These are phyloP conservation scores for Pluteus cervinus DNA, from an alignment of 768 basidiomycete species.

Conservation along the genomic window DNA sequence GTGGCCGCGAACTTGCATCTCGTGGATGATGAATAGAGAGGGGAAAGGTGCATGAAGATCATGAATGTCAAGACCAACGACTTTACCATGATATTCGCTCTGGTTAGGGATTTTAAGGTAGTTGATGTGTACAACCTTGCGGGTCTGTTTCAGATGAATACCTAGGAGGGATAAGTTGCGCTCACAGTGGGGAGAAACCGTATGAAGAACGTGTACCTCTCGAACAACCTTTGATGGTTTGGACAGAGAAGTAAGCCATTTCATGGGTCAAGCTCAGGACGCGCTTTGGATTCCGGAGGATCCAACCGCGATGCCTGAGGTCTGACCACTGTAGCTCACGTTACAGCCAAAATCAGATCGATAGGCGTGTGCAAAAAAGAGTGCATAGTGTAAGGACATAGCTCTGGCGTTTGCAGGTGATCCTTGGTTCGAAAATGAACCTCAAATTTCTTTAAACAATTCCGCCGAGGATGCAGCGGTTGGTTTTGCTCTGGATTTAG, in stretches of 20 bases:
- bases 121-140: slow-evolving; percentile 24
- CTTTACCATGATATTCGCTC: slow-evolving; percentile 25
- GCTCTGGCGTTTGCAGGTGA: too few species aligned
- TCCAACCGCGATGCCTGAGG: slow-evolving; percentile 1
- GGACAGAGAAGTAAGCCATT: neutral
- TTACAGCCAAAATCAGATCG: too few species aligned
- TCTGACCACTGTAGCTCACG: slow-evolving; percentile 3
- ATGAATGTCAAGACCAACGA: slow-evolving; percentile 22
- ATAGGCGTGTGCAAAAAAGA: too few species aligned
- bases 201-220: slow-evolving; percentile 1
- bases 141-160: slow-evolving; percentile 13
- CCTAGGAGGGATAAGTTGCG: slow-evolving; percentile 1
- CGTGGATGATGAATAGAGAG: slow-evolving; percentile 25
- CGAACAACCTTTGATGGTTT: slow-evolving; percentile 3
- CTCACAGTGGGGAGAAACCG: slow-evolving; percentile 3
- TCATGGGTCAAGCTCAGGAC: neutral
- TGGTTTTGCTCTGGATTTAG: too few species aligned
- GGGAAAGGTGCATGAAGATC: slow-evolving; percentile 24
- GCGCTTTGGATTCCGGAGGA: neutral
- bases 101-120: slow-evolving; percentile 12
- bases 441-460: too few species aligned
- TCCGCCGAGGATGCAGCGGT: too few species aligned
- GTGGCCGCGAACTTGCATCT: slow-evolving; percentile 27
- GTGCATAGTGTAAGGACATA: too few species aligned
- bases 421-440: too few species aligned